Conservation (phyloP, 1,284 basidiomycete species). For the Cronartium ribicola region DNA sequence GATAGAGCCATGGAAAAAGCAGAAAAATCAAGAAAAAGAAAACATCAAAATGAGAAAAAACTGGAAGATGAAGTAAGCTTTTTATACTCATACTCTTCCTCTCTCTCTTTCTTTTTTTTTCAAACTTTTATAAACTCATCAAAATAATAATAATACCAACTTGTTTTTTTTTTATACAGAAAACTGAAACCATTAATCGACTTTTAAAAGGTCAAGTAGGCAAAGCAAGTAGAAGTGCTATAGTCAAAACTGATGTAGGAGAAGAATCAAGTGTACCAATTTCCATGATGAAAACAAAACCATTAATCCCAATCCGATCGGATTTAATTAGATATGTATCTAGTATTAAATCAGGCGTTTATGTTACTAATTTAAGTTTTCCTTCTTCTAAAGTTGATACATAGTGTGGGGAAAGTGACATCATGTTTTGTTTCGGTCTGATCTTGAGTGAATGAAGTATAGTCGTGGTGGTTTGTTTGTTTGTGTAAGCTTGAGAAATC, state of each 20-base stretch:
- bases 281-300: background rate
- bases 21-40: slow-evolving; percentile 39
- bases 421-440: no score
- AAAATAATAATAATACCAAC: background rate
- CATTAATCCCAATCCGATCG: background rate
- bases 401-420: no score
- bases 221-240: slow-evolving; percentile 22
- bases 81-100: background rate
- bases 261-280: background rate
- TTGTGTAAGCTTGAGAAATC: no score
- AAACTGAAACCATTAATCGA: slow-evolving; percentile 42
- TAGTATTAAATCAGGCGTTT: slow-evolving; percentile 31
- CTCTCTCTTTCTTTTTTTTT: background rate
- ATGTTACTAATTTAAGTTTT: slow-evolving; percentile 23
- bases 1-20: slow-evolving; percentile 42
- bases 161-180: slow-evolving; percentile 7
- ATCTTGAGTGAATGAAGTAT: no score
- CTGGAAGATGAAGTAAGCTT: slow-evolving; percentile 38
- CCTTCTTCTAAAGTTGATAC: background rate
- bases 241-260: slow-evolving; percentile 1
- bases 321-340: slow-evolving; percentile 23
- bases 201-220: slow-evolving; percentile 40
- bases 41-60: slow-evolving; percentile 42
- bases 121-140: background rate
- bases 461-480: no score